phyloP scores from a whole-genome alignment of 192 early-diverging fungal genomes.

The Coemansia sp. region DNA sequence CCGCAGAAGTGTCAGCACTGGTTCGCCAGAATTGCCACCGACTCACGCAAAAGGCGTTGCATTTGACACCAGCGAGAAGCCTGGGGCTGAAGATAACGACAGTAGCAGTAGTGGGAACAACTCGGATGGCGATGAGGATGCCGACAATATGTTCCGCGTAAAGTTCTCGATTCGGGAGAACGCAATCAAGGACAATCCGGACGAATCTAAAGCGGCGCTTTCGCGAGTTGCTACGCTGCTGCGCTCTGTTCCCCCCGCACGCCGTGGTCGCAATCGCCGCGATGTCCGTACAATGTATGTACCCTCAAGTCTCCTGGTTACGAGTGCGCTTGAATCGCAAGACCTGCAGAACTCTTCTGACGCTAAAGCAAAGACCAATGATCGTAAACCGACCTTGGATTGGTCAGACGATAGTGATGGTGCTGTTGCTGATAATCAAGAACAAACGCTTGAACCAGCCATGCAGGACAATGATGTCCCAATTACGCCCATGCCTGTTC shows the following conservation, averaged over 20 bases:
- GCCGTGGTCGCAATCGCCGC: slow-evolving; percentile 32
- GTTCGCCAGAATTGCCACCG: slow-evolving; percentile 1
- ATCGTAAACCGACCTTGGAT: background rate
- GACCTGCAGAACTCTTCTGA: background rate
- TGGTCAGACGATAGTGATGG: background rate
- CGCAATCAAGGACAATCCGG: slow-evolving; percentile 51
- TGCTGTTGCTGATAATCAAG: slow-evolving; percentile 7
- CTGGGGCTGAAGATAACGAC: background rate
- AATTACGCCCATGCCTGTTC: slow-evolving; percentile 5
- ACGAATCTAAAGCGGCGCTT: slow-evolving; percentile 48
- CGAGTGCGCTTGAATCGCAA: slow-evolving; percentile 1
- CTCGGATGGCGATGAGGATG: slow-evolving; percentile 11
- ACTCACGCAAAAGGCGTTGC: slow-evolving; percentile 3
- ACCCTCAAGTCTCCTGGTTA: slow-evolving; percentile 4
- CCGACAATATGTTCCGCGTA: slow-evolving; percentile 37
- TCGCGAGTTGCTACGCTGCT: slow-evolving; percentile 45
- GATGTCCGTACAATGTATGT: slow-evolving; percentile 54
- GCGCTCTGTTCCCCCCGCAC: slow-evolving; percentile 27
- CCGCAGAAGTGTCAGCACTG: slow-evolving; percentile 34
- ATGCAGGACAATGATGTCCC: slow-evolving; percentile 2
- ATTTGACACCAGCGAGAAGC: slow-evolving; percentile 1
- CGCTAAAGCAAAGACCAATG: background rate
- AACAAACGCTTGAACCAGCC: background rate
- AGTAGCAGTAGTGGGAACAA: slow-evolving; percentile 4
- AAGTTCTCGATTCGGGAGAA: slow-evolving; percentile 52